Conservation (phyloP, 1,139 yeast species). For the Saccharomyces hybrid region DNA sequence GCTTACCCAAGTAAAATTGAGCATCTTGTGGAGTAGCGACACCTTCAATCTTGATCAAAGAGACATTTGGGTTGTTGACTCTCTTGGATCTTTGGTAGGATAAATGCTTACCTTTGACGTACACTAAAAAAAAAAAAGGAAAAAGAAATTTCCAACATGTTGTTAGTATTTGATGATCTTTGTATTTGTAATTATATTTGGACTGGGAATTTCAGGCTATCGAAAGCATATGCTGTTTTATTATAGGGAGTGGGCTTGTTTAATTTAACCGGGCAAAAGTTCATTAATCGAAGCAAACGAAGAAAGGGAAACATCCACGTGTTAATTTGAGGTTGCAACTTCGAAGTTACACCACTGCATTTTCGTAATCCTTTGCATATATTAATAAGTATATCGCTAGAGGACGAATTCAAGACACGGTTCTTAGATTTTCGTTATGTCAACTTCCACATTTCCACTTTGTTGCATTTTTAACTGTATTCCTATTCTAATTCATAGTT, state of each 20-base stretch:
- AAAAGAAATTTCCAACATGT: not conserved
- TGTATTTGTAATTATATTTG: not conserved
- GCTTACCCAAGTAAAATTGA: slow-evolving; percentile 98
- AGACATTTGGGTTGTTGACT: slow-evolving; percentile 96
- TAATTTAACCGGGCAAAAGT: not conserved
- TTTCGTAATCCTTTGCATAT: no score
- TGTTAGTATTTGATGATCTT: not conserved
- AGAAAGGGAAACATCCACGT: no score
- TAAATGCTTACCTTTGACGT: slow-evolving; percentile 99
- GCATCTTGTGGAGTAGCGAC: slow-evolving; percentile 88
- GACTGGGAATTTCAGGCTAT: not conserved
- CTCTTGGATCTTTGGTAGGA: slow-evolving; percentile 99
- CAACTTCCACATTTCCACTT: no score
- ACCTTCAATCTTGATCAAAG: slow-evolving; percentile 95
- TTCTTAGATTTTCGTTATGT: no score
- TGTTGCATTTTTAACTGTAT: no score
- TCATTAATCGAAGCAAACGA: not conserved
- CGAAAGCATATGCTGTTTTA: not conserved
- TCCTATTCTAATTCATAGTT: no score
- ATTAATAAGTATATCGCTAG: no score
- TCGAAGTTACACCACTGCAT: no score
- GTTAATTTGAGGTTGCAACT: no score
- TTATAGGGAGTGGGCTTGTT: not conserved
- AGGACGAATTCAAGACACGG: no score
- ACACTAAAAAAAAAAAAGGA: slow-evolving; percentile 46